Conservation (phyloP, 2,329 filamentous ascomycete genomes). For the Pestalotiopsis sp. region DNA sequence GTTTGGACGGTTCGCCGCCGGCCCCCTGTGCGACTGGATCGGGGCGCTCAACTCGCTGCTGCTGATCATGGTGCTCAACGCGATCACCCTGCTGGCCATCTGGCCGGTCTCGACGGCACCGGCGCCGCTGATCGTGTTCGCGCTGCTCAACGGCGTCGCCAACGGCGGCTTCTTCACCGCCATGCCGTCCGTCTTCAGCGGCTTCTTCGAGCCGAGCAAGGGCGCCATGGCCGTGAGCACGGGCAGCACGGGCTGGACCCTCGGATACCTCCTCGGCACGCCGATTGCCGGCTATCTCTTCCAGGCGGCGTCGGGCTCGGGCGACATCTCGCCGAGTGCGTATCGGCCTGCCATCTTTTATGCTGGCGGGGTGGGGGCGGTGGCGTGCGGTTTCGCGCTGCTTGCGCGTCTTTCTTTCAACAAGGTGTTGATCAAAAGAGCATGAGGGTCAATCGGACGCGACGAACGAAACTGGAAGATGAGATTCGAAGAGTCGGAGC, state of each 20-base stretch:
- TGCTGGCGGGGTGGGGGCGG: background rate
- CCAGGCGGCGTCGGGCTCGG: background rate
- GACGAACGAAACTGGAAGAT: too few species aligned
- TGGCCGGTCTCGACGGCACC: conserved; percentile 62
- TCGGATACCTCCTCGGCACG: conserved; percentile 60
- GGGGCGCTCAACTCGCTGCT: conserved; percentile 60
- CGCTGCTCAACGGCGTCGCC: conserved; percentile 59
- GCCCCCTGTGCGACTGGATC: conserved; percentile 46
- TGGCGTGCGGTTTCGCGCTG: background rate
- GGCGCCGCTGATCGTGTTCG: conserved; percentile 57
- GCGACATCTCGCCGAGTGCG: background rate
- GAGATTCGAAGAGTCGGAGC: too few species aligned
- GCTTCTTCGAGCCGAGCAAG: conserved; percentile 57
- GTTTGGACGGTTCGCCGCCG: background rate
- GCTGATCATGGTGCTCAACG: conserved; percentile 51
- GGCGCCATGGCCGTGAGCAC: conserved; percentile 63
- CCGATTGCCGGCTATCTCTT: background rate
- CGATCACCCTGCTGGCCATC: conserved; percentile 60
- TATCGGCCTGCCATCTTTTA: background rate
- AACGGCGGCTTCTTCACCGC: conserved; percentile 67
- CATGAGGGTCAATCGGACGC: background rate
- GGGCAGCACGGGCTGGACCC: conserved; percentile 62
- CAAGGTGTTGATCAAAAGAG: background rate
- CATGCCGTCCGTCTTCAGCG: conserved; percentile 65
- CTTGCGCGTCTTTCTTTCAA: background rate